These are phyloP conservation scores for Paramarasmius palmivorus DNA, from an alignment of 1,284 basidiomycete species.

Conservation along the genomic window DNA sequence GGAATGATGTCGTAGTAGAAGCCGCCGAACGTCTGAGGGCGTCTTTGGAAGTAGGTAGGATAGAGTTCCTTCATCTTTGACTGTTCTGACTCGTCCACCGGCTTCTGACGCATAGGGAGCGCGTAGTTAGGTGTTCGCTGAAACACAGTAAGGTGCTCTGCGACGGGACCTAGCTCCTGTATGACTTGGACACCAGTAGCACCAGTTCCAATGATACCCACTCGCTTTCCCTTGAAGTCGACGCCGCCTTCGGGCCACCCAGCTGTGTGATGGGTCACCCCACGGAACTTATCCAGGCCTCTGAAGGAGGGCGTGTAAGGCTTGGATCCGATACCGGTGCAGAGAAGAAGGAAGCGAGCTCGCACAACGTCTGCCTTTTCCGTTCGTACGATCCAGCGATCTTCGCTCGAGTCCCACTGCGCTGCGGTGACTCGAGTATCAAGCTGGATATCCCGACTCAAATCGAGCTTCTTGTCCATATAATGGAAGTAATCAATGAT, in stretches of 20 bases:
- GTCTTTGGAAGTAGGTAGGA: slow-evolving; percentile 20
- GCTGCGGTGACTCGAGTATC: slow-evolving; percentile 15
- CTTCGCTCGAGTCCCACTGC: slow-evolving; percentile 8
- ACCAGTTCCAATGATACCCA: slow-evolving; percentile 28
- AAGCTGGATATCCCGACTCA: slow-evolving; percentile 11
- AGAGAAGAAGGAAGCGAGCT: slow-evolving; percentile 8
- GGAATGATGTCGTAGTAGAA: slow-evolving; percentile 17
- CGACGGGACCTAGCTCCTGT: slow-evolving; percentile 23
- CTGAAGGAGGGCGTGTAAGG: slow-evolving; percentile 21
- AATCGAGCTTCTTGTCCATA: slow-evolving; percentile 12
- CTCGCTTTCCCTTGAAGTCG: slow-evolving; percentile 21
- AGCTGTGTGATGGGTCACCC: slow-evolving; percentile 23
- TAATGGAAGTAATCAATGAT: slow-evolving; percentile 14
- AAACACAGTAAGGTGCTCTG: slow-evolving; percentile 27
- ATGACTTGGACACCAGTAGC: slow-evolving; percentile 28
- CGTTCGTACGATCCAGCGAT: slow-evolving; percentile 12
- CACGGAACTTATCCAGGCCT: slow-evolving; percentile 25
- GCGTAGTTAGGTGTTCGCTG: slow-evolving; percentile 28
- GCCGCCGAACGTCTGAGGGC: slow-evolving; percentile 24
- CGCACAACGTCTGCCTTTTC: slow-evolving; percentile 8
- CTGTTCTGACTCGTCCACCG: slow-evolving; percentile 14
- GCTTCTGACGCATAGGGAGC: slow-evolving; percentile 23
- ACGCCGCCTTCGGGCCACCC: slow-evolving; percentile 23
- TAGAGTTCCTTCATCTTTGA: slow-evolving; percentile 21
- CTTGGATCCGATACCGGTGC: slow-evolving; percentile 22